Evolutionary conservation across 1,284 basidiomycete genomes (phyloP).

Genomic region (Leccinum solheimii): DNA sequence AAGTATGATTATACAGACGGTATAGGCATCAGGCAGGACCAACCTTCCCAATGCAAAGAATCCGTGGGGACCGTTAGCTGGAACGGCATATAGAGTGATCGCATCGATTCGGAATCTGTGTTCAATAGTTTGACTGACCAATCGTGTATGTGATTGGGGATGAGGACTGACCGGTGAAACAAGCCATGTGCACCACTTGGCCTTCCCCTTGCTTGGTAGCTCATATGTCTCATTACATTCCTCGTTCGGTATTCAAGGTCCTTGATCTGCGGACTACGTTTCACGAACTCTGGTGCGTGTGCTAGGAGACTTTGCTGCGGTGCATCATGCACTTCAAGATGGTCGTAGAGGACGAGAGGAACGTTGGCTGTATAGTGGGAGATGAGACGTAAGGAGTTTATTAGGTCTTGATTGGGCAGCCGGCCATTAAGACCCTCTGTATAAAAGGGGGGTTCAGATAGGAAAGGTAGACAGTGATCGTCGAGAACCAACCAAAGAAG

Average conservation of each 20-base stretch:
- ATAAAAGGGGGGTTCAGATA: background rate
- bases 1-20: background rate
- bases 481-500: constrained; percentile 70
- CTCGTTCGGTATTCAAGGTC: constrained; percentile 58
- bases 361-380: constrained; percentile 71
- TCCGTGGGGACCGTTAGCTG: constrained; percentile 90
- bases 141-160: background rate
- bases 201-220: constrained; percentile 67
- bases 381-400: constrained; percentile 82
- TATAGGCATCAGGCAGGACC: constrained; percentile 20
- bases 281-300: constrained; percentile 50
- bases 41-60: constrained; percentile 90
- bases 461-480: background rate
- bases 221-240: constrained; percentile 65
- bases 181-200: constrained; percentile 80
- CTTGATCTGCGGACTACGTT: constrained; percentile 44
- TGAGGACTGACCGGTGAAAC: constrained; percentile 65
- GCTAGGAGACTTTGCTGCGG: constrained; percentile 38
- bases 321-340: constrained; percentile 53
- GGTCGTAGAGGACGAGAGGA: constrained; percentile 77
- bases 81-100: constrained; percentile 86
- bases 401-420: constrained; percentile 92
- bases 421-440: constrained; percentile 96
- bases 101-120: constrained; percentile 91
- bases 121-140: constrained; percentile 13